Evolutionary conservation across 2,329 filamentous ascomycete genomes (phyloP).

Genomic region (Phaeosphaeria sp.): DNA sequence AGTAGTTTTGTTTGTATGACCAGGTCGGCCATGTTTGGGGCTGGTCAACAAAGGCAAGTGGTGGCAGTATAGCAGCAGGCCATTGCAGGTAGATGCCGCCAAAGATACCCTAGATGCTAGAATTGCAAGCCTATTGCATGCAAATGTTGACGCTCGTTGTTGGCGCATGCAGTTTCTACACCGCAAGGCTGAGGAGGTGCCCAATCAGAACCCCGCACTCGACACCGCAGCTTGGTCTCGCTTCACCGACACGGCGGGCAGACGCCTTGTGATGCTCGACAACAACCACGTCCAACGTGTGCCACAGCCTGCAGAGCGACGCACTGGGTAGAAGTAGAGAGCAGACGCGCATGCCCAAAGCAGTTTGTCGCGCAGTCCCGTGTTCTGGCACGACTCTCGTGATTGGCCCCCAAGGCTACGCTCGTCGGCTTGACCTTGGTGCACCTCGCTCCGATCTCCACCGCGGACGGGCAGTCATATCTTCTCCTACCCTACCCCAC

Average conservation of each 20-base stretch:
- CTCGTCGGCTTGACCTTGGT: conserved; percentile 1
- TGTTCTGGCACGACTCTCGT: conserved; percentile 2
- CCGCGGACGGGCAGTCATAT: conserved; percentile 6
- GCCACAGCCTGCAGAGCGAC: background rate
- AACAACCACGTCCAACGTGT: background rate
- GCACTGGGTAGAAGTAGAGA: background rate
- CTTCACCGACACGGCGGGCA: conserved; percentile 3
- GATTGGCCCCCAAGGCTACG: conserved; percentile 5
- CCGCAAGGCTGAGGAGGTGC: background rate
- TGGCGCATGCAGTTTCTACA: background rate
- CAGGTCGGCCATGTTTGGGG: background rate
- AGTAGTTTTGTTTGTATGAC: conserved; percentile 13
- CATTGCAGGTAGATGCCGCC: background rate
- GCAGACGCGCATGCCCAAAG: conserved; percentile 3
- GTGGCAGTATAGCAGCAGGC: background rate
- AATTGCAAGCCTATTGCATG: background rate
- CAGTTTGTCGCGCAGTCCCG: conserved; percentile 8
- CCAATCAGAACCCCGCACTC: conserved; percentile 17
- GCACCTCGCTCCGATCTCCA: conserved; percentile 8
- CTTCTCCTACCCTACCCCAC: conserved; percentile 9
- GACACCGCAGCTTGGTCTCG: conserved; percentile 5
- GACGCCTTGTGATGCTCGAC: background rate
- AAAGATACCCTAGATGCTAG: conserved; percentile 18
- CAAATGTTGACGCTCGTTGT: background rate
- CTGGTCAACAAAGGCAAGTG: background rate